Evolutionary conservation across 2,329 filamentous ascomycete genomes (phyloP).

Genomic region (Trichoderma asperellum): DNA sequence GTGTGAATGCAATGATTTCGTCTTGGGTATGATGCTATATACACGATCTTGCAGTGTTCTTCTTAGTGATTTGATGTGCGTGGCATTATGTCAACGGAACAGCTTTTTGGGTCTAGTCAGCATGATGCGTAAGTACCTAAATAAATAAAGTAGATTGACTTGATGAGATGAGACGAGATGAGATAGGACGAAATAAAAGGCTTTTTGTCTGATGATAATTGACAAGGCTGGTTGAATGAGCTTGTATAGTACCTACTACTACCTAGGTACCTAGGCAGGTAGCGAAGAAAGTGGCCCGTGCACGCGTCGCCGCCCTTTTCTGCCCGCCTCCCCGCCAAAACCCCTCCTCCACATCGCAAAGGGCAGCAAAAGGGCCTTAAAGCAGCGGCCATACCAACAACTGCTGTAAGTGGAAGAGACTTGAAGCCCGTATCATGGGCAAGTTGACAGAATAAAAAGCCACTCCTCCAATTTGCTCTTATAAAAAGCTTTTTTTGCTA

Average conservation of each 20-base stretch:
- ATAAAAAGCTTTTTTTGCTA: background rate
- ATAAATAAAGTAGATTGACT: background rate
- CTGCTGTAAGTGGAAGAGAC: background rate
- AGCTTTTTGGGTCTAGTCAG: background rate
- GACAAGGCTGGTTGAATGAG: background rate
- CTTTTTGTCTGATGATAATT: background rate
- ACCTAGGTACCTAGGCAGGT: too few species aligned
- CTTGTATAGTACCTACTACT: background rate
- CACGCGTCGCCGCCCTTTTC: constrained; percentile 23
- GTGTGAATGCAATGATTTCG: background rate
- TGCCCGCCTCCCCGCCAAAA: constrained; percentile 7
- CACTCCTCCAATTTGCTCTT: background rate
- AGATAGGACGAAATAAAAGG: background rate
- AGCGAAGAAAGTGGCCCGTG: constrained; percentile 14
- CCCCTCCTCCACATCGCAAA: background rate
- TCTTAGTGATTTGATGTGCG: background rate
- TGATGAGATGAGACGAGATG: background rate
- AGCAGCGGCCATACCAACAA: constrained; percentile 5
- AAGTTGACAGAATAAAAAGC: background rate
- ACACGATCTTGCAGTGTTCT: background rate
- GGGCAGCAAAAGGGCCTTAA: background rate
- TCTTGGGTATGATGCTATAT: background rate
- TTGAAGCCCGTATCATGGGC: background rate
- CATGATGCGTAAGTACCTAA: background rate
- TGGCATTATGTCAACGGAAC: background rate